Conservation (phyloP, 1,284 basidiomycete species). For the Xerocomus cyaneibrunnescens region DNA sequence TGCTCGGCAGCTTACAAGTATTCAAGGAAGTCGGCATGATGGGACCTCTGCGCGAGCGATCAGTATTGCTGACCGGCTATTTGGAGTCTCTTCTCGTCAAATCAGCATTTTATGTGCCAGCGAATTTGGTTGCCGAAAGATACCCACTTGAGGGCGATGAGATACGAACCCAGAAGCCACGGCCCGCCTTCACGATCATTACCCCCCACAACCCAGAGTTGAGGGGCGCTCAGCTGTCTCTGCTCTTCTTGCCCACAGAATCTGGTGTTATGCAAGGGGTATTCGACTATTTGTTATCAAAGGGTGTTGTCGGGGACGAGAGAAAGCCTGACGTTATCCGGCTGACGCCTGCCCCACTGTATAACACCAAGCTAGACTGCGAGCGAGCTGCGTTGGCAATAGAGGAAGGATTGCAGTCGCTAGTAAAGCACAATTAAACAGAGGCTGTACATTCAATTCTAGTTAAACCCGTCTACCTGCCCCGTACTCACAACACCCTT, state of each 20-base stretch:
- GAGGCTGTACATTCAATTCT: slow-evolving; percentile 4
- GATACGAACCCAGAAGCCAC: slow-evolving; percentile 14
- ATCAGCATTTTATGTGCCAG: slow-evolving; percentile 62
- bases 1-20: slow-evolving; percentile 80
- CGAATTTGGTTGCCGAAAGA: slow-evolving; percentile 39
- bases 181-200: slow-evolving; percentile 79
- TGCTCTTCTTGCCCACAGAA: slow-evolving; percentile 70
- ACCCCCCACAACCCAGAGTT: slow-evolving; percentile 68
- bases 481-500: slow-evolving; percentile 5
- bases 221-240: slow-evolving; percentile 84
- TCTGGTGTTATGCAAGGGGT: slow-evolving; percentile 72
- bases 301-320: slow-evolving; percentile 89
- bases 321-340: slow-evolving; percentile 89
- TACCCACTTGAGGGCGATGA: slow-evolving; percentile 27
- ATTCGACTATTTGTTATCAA: slow-evolving; percentile 56
- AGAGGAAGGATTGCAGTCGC: slow-evolving; percentile 49
- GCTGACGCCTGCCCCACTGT: slow-evolving; percentile 80
- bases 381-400: slow-evolving; percentile 64
- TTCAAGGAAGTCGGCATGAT: slow-evolving; percentile 81
- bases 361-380: slow-evolving; percentile 80
- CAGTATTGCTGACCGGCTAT: slow-evolving; percentile 65
- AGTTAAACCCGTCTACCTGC: slow-evolving; percentile 1
- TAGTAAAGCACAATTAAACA: slow-evolving; percentile 18
- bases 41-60: slow-evolving; percentile 64
- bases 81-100: slow-evolving; percentile 65